Conservation (phyloP, 164 flowering plant genomes). For the Liquidambar formosana region DNA sequence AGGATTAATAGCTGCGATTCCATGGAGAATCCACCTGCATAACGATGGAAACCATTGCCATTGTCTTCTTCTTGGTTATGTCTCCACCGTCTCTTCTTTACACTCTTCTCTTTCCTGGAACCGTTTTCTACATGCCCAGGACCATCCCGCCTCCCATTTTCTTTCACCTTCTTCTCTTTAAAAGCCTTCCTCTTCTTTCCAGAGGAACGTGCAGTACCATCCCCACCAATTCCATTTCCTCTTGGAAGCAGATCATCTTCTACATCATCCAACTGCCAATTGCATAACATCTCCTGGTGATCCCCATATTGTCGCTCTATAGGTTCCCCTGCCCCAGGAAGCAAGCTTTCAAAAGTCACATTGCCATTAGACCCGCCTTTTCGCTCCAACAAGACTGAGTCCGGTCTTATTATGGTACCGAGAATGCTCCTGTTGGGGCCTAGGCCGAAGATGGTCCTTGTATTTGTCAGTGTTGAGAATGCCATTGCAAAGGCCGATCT, state of each 20-base stretch:
- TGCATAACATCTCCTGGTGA: constrained; percentile 56
- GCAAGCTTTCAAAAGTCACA: constrained; percentile 57
- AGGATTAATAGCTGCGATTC: not conserved
- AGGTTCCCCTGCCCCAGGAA: constrained; percentile 82
- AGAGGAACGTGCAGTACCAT: constrained; percentile 27
- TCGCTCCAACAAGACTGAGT: constrained; percentile 66
- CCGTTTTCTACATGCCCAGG: constrained; percentile 29
- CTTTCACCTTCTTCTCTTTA: constrained; percentile 34
- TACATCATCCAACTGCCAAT: constrained; percentile 72
- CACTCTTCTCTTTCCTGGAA: constrained; percentile 26
- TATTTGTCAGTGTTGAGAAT: constrained; percentile 62
- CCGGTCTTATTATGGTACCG: constrained; percentile 90
- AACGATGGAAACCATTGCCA: not conserved
- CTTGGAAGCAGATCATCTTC: constrained; percentile 66
- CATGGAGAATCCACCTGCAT: constrained; percentile 9
- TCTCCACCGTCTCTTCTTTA: constrained; percentile 27
- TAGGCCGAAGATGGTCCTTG: constrained; percentile 55
- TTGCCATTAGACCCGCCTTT: constrained; percentile 81
- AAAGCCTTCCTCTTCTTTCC: constrained; percentile 53
- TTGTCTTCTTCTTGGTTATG: constrained; percentile 3
- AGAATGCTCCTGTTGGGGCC: constrained; percentile 85
- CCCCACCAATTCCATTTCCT: constrained; percentile 32
- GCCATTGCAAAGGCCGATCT: constrained; percentile 92
- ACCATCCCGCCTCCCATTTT: constrained; percentile 25
- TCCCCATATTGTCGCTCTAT: constrained; percentile 25